A percentile compares a stretch with the other conserved stretches of the same genome.
Evolutionary conservation across 805 yeast genomes (phyloP).

Genomic region (Yarrowia bubula): DNA sequence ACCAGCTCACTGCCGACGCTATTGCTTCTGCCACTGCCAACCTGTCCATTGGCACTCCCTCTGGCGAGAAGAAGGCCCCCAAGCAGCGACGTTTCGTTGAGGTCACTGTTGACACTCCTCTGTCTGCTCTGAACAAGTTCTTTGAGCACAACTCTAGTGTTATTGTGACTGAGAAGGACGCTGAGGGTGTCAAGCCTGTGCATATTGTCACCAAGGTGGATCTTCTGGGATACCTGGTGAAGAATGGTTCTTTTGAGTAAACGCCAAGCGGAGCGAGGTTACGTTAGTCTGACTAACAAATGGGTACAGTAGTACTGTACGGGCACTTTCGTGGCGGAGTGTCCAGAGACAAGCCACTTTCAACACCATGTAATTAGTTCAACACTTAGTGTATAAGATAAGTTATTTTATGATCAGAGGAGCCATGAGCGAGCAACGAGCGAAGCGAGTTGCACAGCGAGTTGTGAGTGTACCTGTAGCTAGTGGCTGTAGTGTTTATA

Average conservation of each 20-base stretch:
- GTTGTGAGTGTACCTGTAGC: too few species aligned
- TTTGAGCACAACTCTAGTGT: conserved; percentile 85
- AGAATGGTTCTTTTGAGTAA: conserved; percentile 30
- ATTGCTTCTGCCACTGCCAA: conserved; percentile 39
- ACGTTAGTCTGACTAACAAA: not conserved
- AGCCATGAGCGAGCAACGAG: not conserved
- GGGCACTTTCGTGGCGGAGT: conserved; percentile 9
- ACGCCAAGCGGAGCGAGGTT: not conserved
- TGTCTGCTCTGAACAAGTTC: conserved; percentile 68
- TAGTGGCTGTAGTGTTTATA: too few species aligned
- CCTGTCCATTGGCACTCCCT: conserved; percentile 30
- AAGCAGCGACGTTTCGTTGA: conserved; percentile 65
- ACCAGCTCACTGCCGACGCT: conserved; percentile 55
- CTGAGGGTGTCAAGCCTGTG: conserved; percentile 57
- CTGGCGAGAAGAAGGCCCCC: conserved; percentile 45
- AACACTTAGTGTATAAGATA: conserved; percentile 1
- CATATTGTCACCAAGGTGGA: conserved; percentile 89
- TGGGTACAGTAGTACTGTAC: not conserved
- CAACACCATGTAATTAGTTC: conserved; percentile 7
- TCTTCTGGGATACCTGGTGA: conserved; percentile 51
- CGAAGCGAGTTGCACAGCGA: not conserved
- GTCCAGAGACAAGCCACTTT: conserved; percentile 10
- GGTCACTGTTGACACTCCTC: conserved; percentile 63
- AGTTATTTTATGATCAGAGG: not conserved
- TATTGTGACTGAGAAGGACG: conserved; percentile 62